Base-by-base conservation (phyloP, 495 filamentous ascomycete genomes). In the Aspergillus sclerotioniger region DNA sequence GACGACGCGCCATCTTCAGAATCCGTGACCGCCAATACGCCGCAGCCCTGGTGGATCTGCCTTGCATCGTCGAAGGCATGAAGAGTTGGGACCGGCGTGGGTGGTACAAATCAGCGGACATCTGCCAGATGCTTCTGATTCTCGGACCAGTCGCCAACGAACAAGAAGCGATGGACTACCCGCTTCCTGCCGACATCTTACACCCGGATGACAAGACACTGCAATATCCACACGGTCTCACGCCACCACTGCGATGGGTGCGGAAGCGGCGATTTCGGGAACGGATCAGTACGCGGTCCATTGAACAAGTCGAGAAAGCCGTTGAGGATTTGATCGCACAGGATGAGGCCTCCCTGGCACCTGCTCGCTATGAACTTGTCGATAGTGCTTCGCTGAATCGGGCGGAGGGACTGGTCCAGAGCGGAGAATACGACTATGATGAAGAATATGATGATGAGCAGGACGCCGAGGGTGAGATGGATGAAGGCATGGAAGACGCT, bases 91-190 rank as follows among this genome's bases (percentile, higher is more conserved):
- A 98, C 65, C 87, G 87, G 67, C 90, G 87, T 58, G 83, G 86
- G 20, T 94, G 92, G 84, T 92, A 91, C 77, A 99, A 99, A 74
- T 88, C 87, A 4, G 90, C 90, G 3, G 95, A 99, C 72, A 85
- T 99, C 8, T 94, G 88, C 58, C 95, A 99, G 77, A 96, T 99
- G 90, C 79, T 98, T 3, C 73, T 95, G 31, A 88, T 97, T 0
- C 80, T 92, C 55, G 88, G 89, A 3, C 76, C 67, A 32, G 84
- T 96, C 21, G 64, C 78, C 10, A 85, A 72, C 51, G 92, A 98
- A 58, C 78, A 85, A 8, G 90, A 95, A 63, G 91, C 89, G 0
- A 51, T 88, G 75, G 79, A 80, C 53, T 72, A 76, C 69, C 77
- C 82, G 1, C 71, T 94, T 9, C 92, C 92, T 13, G 66, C 71